Evolutionary conservation across 345 rosid species (phyloP).

Genomic region (Bruguiera gymnorhiza): DNA sequence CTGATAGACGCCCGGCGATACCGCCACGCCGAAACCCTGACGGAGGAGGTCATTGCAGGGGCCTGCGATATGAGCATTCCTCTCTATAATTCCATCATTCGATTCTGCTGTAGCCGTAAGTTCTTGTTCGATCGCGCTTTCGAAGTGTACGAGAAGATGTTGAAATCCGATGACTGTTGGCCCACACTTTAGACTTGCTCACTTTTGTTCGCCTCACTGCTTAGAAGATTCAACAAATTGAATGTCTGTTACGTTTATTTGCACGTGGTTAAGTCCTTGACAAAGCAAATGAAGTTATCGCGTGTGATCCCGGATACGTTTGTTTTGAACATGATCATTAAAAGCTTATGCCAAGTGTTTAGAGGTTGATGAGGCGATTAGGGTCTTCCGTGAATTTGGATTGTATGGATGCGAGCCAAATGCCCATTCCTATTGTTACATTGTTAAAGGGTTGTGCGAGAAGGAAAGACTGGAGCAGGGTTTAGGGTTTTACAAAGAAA

Average conservation of each 20-base stretch:
- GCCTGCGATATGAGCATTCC: conserved; percentile 71
- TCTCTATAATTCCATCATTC: conserved; percentile 63
- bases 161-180: conserved; percentile 55
- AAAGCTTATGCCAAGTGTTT: conserved; percentile 68
- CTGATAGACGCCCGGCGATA: conserved; percentile 56
- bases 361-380: conserved; percentile 68
- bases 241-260: conserved; percentile 69
- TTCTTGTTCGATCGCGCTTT: conserved; percentile 66
- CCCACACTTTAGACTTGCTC: conserved; percentile 76
- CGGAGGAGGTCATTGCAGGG: conserved; percentile 80
- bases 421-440: conserved; percentile 58
- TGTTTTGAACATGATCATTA: conserved; percentile 78
- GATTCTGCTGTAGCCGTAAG: conserved; percentile 78
- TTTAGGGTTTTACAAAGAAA: conserved; percentile 71
- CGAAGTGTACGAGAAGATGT: conserved; percentile 75
- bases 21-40: conserved; percentile 61
- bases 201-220: conserved; percentile 52
- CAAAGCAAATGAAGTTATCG: conserved; percentile 77
- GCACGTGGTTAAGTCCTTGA: conserved; percentile 66
- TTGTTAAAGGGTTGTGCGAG: conserved; percentile 77
- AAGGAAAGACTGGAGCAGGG: conserved; percentile 64
- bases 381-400: conserved; percentile 70
- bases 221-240: conserved; percentile 69
- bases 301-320: conserved; percentile 81
- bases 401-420: conserved; percentile 79